Percentiles rank a stretch among this genome's conserved stretches.
phyloP scores from a whole-genome alignment of 2,329 filamentous ascomycete genomes.

The Curvularia spicifera region DNA sequence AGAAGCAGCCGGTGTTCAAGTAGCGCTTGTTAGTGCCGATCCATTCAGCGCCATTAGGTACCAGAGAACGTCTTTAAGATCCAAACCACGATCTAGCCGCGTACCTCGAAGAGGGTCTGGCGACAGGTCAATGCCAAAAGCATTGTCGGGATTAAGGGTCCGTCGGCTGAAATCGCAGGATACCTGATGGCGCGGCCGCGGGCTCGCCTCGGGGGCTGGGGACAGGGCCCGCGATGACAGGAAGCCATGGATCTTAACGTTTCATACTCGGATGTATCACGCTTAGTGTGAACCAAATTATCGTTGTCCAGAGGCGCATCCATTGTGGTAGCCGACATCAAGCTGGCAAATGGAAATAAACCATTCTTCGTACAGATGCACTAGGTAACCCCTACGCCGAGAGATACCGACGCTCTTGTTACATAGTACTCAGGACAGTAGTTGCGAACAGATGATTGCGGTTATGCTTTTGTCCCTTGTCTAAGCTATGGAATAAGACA shows the following conservation, averaged over 20 bases:
- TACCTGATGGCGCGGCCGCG: neutral
- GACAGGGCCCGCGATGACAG: neutral
- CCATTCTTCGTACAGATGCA: neutral
- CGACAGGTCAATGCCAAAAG: neutral
- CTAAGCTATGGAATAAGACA: neutral
- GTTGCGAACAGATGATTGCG: neutral
- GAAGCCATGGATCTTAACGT: neutral
- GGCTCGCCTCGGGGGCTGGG: neutral
- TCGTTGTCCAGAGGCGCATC: neutral
- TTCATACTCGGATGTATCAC: neutral
- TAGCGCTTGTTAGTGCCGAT: constrained; percentile 6
- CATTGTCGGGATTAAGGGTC: neutral
- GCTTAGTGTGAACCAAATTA: neutral
- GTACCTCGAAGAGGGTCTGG: neutral
- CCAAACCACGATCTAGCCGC: neutral
- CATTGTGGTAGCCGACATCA: neutral
- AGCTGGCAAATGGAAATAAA: neutral
- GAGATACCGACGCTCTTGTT: neutral
- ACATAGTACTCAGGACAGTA: neutral
- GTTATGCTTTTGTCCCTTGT: no score
- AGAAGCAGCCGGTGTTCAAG: constrained; percentile 3
- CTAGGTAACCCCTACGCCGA: neutral
- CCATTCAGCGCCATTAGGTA: neutral
- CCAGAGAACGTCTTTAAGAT: neutral
- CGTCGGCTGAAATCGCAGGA: neutral